Evolutionary conservation across 768 basidiomycete species (phyloP).

Genomic region (Mycena epipterygia): DNA sequence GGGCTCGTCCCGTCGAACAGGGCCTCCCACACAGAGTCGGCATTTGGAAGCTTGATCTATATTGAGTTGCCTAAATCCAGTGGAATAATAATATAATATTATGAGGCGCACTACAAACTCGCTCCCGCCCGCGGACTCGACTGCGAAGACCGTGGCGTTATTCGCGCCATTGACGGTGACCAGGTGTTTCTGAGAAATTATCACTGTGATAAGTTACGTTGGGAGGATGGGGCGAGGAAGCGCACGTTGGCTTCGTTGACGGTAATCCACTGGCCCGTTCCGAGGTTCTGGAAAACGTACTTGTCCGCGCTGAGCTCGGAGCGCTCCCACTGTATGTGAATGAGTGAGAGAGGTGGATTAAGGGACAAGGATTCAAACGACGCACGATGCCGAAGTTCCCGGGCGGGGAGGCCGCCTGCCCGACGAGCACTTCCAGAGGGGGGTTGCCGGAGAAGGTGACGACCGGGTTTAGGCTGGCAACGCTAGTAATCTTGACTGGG

Average conservation of each 20-base stretch:
- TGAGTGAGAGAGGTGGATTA: constrained; percentile 14
- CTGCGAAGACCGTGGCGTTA: constrained; percentile 17
- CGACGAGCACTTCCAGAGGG: constrained; percentile 22
- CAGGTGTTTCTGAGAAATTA: constrained; percentile 12
- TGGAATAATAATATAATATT: constrained; percentile 3
- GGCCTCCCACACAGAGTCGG: constrained; percentile 17
- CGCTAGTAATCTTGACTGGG: constrained; percentile 17
- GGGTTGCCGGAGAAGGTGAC: constrained; percentile 15
- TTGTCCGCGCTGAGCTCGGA: constrained; percentile 15
- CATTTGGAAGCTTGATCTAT: constrained; percentile 22
- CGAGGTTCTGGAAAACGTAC: constrained; percentile 15
- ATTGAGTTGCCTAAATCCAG: constrained; percentile 12
- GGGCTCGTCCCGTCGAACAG: constrained; percentile 21
- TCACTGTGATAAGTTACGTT: background rate
- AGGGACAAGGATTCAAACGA: background rate
- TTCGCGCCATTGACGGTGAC: constrained; percentile 7
- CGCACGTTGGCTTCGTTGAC: constrained; percentile 17
- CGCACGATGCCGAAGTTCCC: constrained; percentile 21
- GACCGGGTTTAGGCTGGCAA: constrained; percentile 11
- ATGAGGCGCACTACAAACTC: constrained; percentile 19
- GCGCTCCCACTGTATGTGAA: constrained; percentile 22
- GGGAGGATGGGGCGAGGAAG: constrained; percentile 1
- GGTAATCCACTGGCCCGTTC: constrained; percentile 16
- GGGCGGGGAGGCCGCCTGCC: constrained; percentile 16
- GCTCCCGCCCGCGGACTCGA: constrained; percentile 12